Evolutionary conservation across 352 stramenopile genomes (phyloP).

Genomic region (Pythium myriotylum): DNA sequence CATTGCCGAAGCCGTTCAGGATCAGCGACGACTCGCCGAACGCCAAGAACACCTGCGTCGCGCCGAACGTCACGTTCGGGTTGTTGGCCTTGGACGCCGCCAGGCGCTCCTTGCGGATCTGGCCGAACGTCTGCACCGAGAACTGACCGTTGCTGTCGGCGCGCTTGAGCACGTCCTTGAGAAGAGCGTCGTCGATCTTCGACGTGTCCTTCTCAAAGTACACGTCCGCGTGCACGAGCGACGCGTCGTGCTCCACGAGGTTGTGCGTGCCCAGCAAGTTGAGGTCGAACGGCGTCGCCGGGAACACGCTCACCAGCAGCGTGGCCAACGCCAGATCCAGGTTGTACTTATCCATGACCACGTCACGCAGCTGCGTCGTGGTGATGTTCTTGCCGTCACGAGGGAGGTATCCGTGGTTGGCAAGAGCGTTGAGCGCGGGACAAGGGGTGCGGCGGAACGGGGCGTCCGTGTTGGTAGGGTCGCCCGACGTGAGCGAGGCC

Average conservation of each 20-base stretch:
- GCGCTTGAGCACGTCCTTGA: constrained; percentile 32
- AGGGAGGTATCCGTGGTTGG: constrained; percentile 59
- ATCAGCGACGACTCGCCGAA: constrained; percentile 37
- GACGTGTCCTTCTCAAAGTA: constrained; percentile 39
- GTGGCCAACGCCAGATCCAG: constrained; percentile 39
- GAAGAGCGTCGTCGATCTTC: constrained; percentile 27
- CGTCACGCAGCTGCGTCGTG: constrained; percentile 25
- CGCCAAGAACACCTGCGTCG: constrained; percentile 23
- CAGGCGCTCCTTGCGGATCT: constrained; percentile 6
- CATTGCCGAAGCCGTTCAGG: constrained; percentile 26
- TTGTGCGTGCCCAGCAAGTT: constrained; percentile 40
- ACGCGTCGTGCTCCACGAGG: no score
- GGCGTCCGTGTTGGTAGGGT: constrained; percentile 19
- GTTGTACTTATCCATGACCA: constrained; percentile 50
- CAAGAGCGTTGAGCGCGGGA: constrained; percentile 51
- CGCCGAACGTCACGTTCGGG: constrained; percentile 6
- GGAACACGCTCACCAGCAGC: constrained; percentile 29
- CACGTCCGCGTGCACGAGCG: constrained; percentile 38
- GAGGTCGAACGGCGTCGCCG: constrained; percentile 47
- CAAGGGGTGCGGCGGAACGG: constrained; percentile 47
- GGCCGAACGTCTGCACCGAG: constrained; percentile 7
- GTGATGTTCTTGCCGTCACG: constrained; percentile 53
- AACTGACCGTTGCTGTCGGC: not conserved
- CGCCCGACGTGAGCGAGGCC: constrained; percentile 30
- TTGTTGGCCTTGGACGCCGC: constrained; percentile 7